These are phyloP conservation scores for Earliella scabrosa DNA, from an alignment of 1,284 basidiomycete genomes.

Conservation along the genomic window DNA sequence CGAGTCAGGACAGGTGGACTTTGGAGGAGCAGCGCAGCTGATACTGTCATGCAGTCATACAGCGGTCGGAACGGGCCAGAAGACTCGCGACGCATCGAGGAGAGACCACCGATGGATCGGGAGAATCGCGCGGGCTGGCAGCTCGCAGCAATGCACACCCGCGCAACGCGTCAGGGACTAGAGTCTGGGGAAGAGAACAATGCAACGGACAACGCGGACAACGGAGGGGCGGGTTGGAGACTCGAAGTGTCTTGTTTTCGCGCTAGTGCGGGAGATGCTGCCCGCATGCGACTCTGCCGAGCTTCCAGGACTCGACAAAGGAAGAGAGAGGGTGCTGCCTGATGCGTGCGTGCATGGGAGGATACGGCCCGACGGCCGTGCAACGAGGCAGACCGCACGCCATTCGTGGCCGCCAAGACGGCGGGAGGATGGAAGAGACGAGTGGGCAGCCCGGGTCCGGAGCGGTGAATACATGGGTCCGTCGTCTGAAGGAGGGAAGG, in stretches of 20 bases:
- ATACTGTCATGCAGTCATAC: background rate
- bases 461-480: slow-evolving; percentile 3
- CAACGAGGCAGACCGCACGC: slow-evolving; percentile 3
- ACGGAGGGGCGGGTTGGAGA: background rate
- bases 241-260: background rate
- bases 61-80: background rate
- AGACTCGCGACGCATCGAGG: background rate
- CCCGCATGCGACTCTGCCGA: no score
- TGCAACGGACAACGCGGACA: background rate
- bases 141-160: background rate
- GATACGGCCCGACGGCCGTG: slow-evolving; percentile 1
- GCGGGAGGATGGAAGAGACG: background rate
- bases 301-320: slow-evolving; percentile 1
- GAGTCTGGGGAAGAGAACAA: no score
- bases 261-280: background rate
- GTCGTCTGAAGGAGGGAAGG: slow-evolving; percentile 2
- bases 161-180: no score
- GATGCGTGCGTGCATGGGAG: background rate
- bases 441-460: background rate
- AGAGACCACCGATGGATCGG: background rate
- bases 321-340: background rate
- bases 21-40: background rate
- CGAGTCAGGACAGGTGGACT: background rate
- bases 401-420: slow-evolving; percentile 5
- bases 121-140: background rate